Conservation (phyloP, 495 filamentous ascomycete species). For the Penicillium steckii region DNA sequence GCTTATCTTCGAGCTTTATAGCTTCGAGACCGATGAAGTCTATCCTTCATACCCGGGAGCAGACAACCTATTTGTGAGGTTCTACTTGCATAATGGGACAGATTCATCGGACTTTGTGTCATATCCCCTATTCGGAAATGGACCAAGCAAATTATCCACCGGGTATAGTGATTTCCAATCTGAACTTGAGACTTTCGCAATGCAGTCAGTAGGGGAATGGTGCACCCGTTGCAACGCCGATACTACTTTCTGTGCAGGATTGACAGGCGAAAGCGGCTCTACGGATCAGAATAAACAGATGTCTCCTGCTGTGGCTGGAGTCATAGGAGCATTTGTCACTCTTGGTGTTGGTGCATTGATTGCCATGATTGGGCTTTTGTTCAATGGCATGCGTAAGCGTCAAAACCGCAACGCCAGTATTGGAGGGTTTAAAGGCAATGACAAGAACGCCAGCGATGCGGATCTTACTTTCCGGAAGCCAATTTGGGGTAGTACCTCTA, state of each 20-base stretch:
- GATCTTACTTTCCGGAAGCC: slow-evolving; percentile 43
- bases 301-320: slow-evolving; percentile 50
- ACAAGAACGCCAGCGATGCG: slow-evolving; percentile 49
- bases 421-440: slow-evolving; percentile 49
- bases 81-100: slow-evolving; percentile 76
- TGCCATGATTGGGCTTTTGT: slow-evolving; percentile 31
- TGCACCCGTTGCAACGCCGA: slow-evolving; percentile 65
- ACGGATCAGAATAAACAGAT: slow-evolving; percentile 16
- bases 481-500: slow-evolving; percentile 20
- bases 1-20: slow-evolving; percentile 75
- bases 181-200: slow-evolving; percentile 59
- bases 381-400: slow-evolving; percentile 39
- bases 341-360: slow-evolving; percentile 31
- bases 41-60: slow-evolving; percentile 46
- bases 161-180: slow-evolving; percentile 61
- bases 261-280: slow-evolving; percentile 8
- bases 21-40: slow-evolving; percentile 43
- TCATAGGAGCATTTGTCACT: slow-evolving; percentile 50
- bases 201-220: slow-evolving; percentile 63
- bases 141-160: slow-evolving; percentile 48
- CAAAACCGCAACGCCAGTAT: slow-evolving; percentile 22
- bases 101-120: slow-evolving; percentile 46
- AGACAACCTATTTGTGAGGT: slow-evolving; percentile 67
- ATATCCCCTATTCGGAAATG: slow-evolving; percentile 68
- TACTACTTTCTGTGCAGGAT: slow-evolving; percentile 57